A percentile compares a stretch with the other conserved stretches of the same genome.
Conservation (phyloP, 2,329 filamentous ascomycete genomes). For the Fusarium sp. region DNA sequence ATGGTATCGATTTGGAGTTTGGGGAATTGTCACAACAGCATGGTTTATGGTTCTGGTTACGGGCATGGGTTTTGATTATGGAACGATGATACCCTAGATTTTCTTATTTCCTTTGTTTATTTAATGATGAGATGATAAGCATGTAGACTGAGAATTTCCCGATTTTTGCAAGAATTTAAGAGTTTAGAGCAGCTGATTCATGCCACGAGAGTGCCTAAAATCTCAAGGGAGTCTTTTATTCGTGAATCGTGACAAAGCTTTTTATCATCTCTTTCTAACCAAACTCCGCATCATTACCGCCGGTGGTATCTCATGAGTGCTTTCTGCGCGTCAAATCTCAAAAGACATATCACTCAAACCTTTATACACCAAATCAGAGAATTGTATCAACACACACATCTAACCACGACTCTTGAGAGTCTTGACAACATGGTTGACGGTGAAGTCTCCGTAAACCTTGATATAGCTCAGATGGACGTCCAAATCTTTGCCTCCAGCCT, state of each 20-base stretch:
- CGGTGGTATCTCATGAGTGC: not conserved
- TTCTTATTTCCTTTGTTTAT: constrained; percentile 15
- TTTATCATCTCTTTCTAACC: not conserved
- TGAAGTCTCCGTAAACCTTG: constrained; percentile 42
- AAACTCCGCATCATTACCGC: not conserved
- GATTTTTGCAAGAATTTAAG: not conserved
- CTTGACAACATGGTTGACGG: constrained; percentile 48
- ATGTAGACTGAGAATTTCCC: not conserved
- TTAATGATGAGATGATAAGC: constrained; percentile 8
- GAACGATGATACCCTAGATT: constrained; percentile 37
- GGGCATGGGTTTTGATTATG: not conserved
- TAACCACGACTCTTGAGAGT: constrained; percentile 18
- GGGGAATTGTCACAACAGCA: constrained; percentile 1
- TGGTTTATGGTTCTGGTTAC: not conserved
- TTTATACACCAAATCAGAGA: not conserved
- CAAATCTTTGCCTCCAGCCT: constrained; percentile 29
- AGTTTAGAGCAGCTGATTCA: not conserved
- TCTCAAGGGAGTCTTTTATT: not conserved
- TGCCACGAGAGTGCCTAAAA: no score
- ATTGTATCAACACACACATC: not conserved
- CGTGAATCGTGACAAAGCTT: not conserved
- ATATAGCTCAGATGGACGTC: constrained; percentile 36
- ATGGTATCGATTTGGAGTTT: constrained; percentile 28
- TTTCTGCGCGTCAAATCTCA: not conserved
- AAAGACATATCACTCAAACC: not conserved